Base-by-base conservation (phyloP, 345 rosid species). In the Mercurialis annua region DNA sequence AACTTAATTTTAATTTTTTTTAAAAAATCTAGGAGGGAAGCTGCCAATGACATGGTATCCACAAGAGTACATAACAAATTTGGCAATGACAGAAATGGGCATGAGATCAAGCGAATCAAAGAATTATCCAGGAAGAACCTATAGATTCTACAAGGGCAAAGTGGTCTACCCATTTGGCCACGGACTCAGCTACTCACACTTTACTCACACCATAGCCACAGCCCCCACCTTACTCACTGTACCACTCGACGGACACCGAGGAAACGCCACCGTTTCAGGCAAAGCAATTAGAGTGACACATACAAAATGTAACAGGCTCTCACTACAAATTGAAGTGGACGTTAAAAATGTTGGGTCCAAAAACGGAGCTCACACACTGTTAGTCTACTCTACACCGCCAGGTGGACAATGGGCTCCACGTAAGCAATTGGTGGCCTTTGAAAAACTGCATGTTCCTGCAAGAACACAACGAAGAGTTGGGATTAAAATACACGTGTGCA, bases 81-180 rank as follows among this genome's bases (percentile, higher is more conserved):
- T 76, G 5, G 75, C 75, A 23, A 76, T 76, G 79, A 70, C 79
- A 21, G 21, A 71, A 38, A 76, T 76, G 79, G 60, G 51, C 8
- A 76, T 76, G 79, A 56, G 79, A 31, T 14, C 79, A 20, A 71
- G 53, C 69, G 12, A 4, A 27, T 55, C 69, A 24, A 65, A 30
- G 2, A 67, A 63, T 17, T 70, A 70, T 30, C 79, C 75, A 0
- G 79, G 79, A 34, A 52, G 79, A 57, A 76, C 79, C 50, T 76
- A 76, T 3, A 78, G 93, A 55, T 92, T 90, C 75, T 92, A 92
- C 65, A 81, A 79, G 15, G 98, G 97, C 17, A 83, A 82, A 5
- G 88, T 87, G 1, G 92, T 92, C 33, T 92, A 88, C 79, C 83
- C 92, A 48, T 92, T 92, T 6, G 98, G 98, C 1, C 84, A 90